Conservation (phyloP, 495 filamentous ascomycete species). For the Lindgomyces ingoldianus region DNA sequence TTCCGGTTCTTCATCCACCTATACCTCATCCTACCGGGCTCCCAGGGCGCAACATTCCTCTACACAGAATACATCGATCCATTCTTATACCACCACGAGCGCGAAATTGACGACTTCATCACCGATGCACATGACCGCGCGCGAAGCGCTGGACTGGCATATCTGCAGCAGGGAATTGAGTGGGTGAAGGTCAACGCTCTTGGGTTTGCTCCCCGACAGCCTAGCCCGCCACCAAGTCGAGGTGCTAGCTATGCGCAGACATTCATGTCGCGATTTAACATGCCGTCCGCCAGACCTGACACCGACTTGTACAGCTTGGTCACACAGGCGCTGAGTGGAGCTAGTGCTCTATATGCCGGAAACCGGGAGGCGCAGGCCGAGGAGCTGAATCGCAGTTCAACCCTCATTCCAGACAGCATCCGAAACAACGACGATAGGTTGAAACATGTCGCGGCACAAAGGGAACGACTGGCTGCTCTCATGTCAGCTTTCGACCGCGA, state of each 20-base stretch:
- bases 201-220: slow-evolving; percentile 61
- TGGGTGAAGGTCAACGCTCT: slow-evolving; percentile 70
- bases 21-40: slow-evolving; percentile 97
- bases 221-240: slow-evolving; percentile 54
- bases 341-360: slow-evolving; percentile 47
- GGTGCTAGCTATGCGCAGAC: slow-evolving; percentile 70
- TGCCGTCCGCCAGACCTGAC: slow-evolving; percentile 62
- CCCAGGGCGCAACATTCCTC: slow-evolving; percentile 81
- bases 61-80: slow-evolving; percentile 86
- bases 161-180: slow-evolving; percentile 78
- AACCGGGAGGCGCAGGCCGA: slow-evolving; percentile 55
- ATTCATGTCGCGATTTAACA: slow-evolving; percentile 79
- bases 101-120: slow-evolving; percentile 88
- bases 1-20: slow-evolving; percentile 82
- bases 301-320: slow-evolving; percentile 80
- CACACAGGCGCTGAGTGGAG: slow-evolving; percentile 63
- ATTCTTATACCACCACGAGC: slow-evolving; percentile 83
- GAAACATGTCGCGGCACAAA: slow-evolving; percentile 69
- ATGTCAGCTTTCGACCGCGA: slow-evolving; percentile 74
- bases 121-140: slow-evolving; percentile 76
- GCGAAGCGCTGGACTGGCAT: slow-evolving; percentile 74
- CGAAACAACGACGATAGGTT: slow-evolving; percentile 62
- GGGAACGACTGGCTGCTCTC: slow-evolving; percentile 68
- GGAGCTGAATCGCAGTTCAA: slow-evolving; percentile 58
- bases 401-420: slow-evolving; percentile 67